These are phyloP conservation scores for Kazachstania taianensis DNA, from an alignment of 805 yeast genomes.

Conservation along the genomic window DNA sequence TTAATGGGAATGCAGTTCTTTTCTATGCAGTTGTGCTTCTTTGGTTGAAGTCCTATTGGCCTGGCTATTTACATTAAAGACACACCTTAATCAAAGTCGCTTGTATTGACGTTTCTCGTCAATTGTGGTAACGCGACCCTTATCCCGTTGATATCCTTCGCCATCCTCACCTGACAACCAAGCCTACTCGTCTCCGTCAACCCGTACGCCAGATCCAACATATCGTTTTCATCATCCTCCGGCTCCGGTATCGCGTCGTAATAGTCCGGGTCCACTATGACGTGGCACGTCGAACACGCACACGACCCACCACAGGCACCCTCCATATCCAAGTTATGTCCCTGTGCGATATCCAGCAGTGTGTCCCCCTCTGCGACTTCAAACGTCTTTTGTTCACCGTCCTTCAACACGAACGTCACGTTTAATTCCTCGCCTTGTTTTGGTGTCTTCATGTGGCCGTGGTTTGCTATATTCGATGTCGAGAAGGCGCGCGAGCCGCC, in stretches of 20 bases:
- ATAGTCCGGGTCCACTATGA: slow-evolving; percentile 89
- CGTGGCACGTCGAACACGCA: slow-evolving; percentile 97
- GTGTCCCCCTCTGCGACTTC: slow-evolving; percentile 93
- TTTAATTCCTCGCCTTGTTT: slow-evolving; percentile 86
- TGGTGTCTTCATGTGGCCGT: slow-evolving; percentile 86
- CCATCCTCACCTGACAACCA: slow-evolving; percentile 89
- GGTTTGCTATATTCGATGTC: slow-evolving; percentile 28
- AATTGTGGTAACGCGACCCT: slow-evolving; percentile 94
- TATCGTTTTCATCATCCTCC: slow-evolving; percentile 94
- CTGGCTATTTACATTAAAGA: no score
- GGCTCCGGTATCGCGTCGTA: slow-evolving; percentile 92
- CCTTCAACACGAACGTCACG: slow-evolving; percentile 84
- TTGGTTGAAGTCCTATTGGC: no score
- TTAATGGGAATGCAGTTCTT: no score
- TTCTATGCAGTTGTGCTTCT: no score
- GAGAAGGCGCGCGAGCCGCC: slow-evolving; percentile 15
- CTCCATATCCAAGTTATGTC: slow-evolving; percentile 88
- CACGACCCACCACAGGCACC: slow-evolving; percentile 99
- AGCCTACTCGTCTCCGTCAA: slow-evolving; percentile 91
- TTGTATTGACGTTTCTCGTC: slow-evolving; percentile 84
- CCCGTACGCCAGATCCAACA: slow-evolving; percentile 96
- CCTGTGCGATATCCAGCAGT: slow-evolving; percentile 88
- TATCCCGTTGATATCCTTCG: slow-evolving; percentile 83
- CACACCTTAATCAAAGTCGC: no score
- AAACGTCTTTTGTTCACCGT: slow-evolving; percentile 69